phyloP scores from a whole-genome alignment of 768 basidiomycete species.

The Rhodotorula toruloides region DNA sequence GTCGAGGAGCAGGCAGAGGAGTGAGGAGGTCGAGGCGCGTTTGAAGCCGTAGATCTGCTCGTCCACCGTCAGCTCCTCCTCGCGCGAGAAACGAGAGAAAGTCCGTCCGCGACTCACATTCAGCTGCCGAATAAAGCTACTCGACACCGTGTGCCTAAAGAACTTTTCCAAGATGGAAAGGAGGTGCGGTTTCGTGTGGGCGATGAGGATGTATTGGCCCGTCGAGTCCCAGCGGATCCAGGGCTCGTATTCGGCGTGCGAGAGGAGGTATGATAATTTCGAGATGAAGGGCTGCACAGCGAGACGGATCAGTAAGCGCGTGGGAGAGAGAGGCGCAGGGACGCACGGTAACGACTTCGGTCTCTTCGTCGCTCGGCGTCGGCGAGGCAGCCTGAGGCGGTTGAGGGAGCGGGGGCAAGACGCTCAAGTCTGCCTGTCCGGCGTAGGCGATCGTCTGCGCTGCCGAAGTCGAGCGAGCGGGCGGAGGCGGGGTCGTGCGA shows the following conservation, averaged over 20 bases:
- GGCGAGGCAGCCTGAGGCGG: neutral
- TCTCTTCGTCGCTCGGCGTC: constrained; percentile 3
- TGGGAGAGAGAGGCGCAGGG: neutral
- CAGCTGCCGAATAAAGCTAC: constrained; percentile 30
- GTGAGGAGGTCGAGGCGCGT: constrained; percentile 27
- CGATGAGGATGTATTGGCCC: constrained; percentile 30
- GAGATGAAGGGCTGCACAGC: constrained; percentile 29
- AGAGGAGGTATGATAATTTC: constrained; percentile 28
- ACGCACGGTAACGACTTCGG: constrained; percentile 22
- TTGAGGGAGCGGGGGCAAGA: neutral
- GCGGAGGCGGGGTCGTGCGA: constrained; percentile 2
- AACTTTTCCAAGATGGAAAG: constrained; percentile 32
- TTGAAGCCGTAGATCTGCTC: constrained; percentile 37
- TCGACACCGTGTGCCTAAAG: constrained; percentile 33
- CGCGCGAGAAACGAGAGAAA: neutral
- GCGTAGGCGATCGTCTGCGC: no score
- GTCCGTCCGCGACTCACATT: constrained; percentile 19
- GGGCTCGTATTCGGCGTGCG: constrained; percentile 22
- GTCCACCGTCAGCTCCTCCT: neutral
- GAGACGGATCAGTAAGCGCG: neutral
- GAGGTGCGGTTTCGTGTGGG: constrained; percentile 30
- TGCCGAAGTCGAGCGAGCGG: neutral
- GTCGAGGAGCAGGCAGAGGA: constrained; percentile 32
- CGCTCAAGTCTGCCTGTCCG: neutral
- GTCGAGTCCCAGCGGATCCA: constrained; percentile 24